Conservation (phyloP, 192 early-diverging fungal species). For the Coemansia sp. region DNA sequence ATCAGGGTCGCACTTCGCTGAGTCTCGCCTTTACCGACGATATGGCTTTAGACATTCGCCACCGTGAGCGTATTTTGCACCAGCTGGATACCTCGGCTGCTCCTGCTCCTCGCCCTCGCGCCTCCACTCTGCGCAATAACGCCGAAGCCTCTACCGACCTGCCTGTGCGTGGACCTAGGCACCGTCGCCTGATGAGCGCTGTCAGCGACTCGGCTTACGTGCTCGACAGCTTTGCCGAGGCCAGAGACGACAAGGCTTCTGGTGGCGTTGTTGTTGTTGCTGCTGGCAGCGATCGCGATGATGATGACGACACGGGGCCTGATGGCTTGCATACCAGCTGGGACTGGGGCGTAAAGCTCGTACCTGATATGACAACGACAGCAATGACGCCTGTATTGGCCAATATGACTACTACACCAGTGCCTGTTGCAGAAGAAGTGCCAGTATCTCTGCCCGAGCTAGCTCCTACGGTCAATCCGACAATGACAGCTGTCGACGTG, state of each 20-base stretch:
- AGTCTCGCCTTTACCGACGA: slow-evolving; percentile 28
- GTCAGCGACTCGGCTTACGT: slow-evolving; percentile 45
- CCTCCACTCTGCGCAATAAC: slow-evolving; percentile 10
- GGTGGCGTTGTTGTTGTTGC: neutral
- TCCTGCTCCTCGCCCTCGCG: neutral
- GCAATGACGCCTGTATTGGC: neutral
- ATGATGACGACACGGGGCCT: neutral
- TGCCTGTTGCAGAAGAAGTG: neutral
- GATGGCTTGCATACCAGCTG: slow-evolving; percentile 43
- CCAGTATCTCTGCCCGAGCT: neutral
- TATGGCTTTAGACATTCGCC: slow-evolving; percentile 25
- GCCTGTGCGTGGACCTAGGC: slow-evolving; percentile 7
- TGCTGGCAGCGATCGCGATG: neutral
- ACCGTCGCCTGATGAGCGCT: slow-evolving; percentile 24
- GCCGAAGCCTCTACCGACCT: neutral
- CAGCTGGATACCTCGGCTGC: slow-evolving; percentile 4
- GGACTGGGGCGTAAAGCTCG: slow-evolving; percentile 53
- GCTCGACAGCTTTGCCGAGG: slow-evolving; percentile 11
- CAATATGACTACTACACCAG: neutral
- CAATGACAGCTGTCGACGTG: slow-evolving; percentile 7
- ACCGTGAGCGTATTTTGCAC: slow-evolving; percentile 24
- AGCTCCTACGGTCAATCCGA: neutral
- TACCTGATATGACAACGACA: neutral
- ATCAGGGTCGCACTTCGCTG: neutral
- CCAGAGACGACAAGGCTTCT: neutral